phyloP scores from a whole-genome alignment of 768 basidiomycete genomes.

The Sarcomyxa edulis region DNA sequence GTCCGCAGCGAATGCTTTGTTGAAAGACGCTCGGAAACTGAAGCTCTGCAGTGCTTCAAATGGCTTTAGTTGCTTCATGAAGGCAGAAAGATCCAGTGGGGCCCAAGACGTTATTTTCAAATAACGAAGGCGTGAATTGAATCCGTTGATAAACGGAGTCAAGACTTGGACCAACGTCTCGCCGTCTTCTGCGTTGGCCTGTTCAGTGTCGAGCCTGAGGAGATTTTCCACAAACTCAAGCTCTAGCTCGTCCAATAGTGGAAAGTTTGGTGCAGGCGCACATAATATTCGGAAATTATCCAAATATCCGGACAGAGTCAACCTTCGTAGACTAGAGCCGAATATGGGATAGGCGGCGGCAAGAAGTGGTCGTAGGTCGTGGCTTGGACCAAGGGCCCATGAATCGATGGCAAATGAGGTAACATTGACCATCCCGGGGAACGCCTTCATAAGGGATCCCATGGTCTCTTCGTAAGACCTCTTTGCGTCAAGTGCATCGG shows the following conservation, averaged over 20 bases:
- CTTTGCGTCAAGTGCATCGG: constrained; percentile 4
- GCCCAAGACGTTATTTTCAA: constrained; percentile 37
- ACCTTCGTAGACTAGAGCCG: constrained; percentile 25
- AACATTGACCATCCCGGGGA: constrained; percentile 27
- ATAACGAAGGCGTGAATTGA: constrained; percentile 26
- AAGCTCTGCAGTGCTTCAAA: constrained; percentile 29
- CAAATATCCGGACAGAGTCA: constrained; percentile 33
- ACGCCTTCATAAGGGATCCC: constrained; percentile 20
- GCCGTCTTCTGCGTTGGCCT: constrained; percentile 15
- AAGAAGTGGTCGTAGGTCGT: constrained; percentile 27
- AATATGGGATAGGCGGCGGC: constrained; percentile 33
- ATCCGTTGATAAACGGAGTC: constrained; percentile 34
- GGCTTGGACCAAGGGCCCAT: constrained; percentile 26
- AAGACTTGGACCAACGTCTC: constrained; percentile 24
- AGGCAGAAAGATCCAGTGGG: constrained; percentile 31
- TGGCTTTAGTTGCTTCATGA: constrained; percentile 26
- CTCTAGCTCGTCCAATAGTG: constrained; percentile 26
- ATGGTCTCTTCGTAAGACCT: constrained; percentile 20
- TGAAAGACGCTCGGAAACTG: constrained; percentile 33
- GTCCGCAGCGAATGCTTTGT: constrained; percentile 27
- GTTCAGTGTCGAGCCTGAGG: constrained; percentile 10
- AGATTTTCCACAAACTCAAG: constrained; percentile 35
- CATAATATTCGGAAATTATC: constrained; percentile 28
- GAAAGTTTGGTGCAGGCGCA: constrained; percentile 24
- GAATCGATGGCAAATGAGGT: constrained; percentile 32